Evolutionary conservation across 169 alveolate species (phyloP).

Genomic region (Plasmodium yoelii): DNA sequence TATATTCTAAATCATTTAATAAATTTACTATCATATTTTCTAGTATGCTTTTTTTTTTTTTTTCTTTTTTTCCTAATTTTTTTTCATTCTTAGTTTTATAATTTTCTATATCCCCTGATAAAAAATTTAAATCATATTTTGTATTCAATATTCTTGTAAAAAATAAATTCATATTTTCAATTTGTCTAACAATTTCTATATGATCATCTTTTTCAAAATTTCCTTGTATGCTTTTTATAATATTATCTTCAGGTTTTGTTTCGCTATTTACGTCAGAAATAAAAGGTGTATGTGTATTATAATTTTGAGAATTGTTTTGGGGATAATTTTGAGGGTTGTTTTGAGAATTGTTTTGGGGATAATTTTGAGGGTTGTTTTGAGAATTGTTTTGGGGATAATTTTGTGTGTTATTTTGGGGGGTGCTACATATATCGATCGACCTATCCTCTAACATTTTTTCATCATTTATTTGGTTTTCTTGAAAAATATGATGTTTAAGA

Average conservation of each 20-base stretch:
- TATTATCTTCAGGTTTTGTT: background rate
- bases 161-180: conserved; percentile 32
- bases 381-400: too few species aligned
- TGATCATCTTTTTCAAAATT: background rate
- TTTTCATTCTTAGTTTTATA: background rate
- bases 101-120: background rate
- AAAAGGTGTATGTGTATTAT: too few species aligned
- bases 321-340: too few species aligned
- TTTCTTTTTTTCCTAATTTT: background rate
- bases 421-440: too few species aligned
- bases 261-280: too few species aligned
- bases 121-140: conserved; percentile 54
- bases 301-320: too few species aligned
- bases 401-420: too few species aligned
- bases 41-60: conserved; percentile 19
- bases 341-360: too few species aligned
- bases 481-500: too few species aligned
- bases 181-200: background rate
- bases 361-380: too few species aligned
- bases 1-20: conserved; percentile 12
- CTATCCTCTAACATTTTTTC: too few species aligned
- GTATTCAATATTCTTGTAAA: conserved; percentile 31
- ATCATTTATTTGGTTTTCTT: too few species aligned
- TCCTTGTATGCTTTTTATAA: background rate
- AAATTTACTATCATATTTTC: conserved; percentile 44